These are phyloP conservation scores for Coprinopsis cinerea DNA, from an alignment of 768 basidiomycete species.

Conservation along the genomic window DNA sequence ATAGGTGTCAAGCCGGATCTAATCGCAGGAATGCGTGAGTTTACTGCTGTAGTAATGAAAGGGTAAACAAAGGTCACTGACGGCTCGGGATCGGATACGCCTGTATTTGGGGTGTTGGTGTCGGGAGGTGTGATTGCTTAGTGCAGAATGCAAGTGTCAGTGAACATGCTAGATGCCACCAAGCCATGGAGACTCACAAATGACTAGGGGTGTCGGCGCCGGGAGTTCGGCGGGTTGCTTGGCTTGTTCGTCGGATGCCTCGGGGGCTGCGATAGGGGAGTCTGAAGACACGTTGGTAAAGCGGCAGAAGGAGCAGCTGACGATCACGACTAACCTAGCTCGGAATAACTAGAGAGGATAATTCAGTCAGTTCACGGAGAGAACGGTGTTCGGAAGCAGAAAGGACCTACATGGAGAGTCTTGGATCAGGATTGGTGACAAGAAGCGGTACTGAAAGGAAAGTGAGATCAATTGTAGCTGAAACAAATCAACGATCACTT, in stretches of 20 bases:
- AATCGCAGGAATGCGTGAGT: slow-evolving; percentile 4
- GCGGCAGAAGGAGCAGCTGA: neutral
- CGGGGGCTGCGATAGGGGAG: slow-evolving; percentile 8
- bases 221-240: neutral
- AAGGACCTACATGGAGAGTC: slow-evolving; percentile 29
- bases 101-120: neutral
- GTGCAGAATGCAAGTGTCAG: neutral
- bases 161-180: slow-evolving; percentile 4
- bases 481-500: slow-evolving; percentile 14
- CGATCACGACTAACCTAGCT: slow-evolving; percentile 11
- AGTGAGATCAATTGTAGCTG: slow-evolving; percentile 2
- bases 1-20: slow-evolving; percentile 13
- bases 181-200: slow-evolving; percentile 1
- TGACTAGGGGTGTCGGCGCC: neutral
- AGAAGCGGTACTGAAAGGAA: slow-evolving; percentile 29
- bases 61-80: neutral
- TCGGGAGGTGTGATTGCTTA: slow-evolving; percentile 9
- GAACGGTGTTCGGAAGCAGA: neutral
- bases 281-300: slow-evolving; percentile 1
- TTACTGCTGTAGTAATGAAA: slow-evolving; percentile 1
- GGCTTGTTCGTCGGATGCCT: neutral
- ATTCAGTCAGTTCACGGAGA: slow-evolving; percentile 6
- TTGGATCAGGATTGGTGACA: slow-evolving; percentile 37
- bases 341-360: slow-evolving; percentile 8
- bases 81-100: neutral